Percentiles rank a stretch among this genome's conserved stretches.
phyloP scores from a whole-genome alignment of 805 yeast species.

The Ogataea sp. region DNA sequence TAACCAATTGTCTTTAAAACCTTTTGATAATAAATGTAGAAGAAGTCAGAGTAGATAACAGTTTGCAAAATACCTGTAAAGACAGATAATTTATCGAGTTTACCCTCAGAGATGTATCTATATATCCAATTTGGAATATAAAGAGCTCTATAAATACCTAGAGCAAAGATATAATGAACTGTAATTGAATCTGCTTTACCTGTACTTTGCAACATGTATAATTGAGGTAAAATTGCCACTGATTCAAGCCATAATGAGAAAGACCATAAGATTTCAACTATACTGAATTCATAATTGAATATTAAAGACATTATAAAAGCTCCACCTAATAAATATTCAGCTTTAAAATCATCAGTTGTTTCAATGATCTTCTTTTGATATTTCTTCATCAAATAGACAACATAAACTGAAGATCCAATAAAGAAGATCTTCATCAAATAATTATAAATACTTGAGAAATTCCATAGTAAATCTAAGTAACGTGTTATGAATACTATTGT shows the following conservation, averaged over 20 bases:
- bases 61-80: slow-evolving; percentile 84
- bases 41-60: slow-evolving; percentile 85
- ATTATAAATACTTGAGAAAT: slow-evolving; percentile 64
- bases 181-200: slow-evolving; percentile 87
- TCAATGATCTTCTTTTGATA: slow-evolving; percentile 53
- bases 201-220: slow-evolving; percentile 80
- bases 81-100: slow-evolving; percentile 63
- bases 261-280: slow-evolving; percentile 71
- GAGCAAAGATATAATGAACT: slow-evolving; percentile 85
- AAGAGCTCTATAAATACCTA: slow-evolving; percentile 83
- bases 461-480: slow-evolving; percentile 55
- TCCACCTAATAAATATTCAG: slow-evolving; percentile 61
- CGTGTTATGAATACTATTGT: slow-evolving; percentile 65
- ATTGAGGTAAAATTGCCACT: slow-evolving; percentile 87
- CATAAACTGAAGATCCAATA: slow-evolving; percentile 67
- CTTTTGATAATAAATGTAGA: slow-evolving; percentile 77
- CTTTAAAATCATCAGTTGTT: slow-evolving; percentile 63
- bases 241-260: slow-evolving; percentile 91
- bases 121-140: slow-evolving; percentile 95
- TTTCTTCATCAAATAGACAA: slow-evolving; percentile 62
- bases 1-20: slow-evolving; percentile 76
- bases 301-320: slow-evolving; percentile 48
- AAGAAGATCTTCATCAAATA: slow-evolving; percentile 75
- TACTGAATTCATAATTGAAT: slow-evolving; percentile 57
- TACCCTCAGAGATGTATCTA: slow-evolving; percentile 60